Percentiles rank a stretch among this genome's conserved stretches.
phyloP scores from a whole-genome alignment of 331 rosid genomes.

The Saraca asoca region DNA sequence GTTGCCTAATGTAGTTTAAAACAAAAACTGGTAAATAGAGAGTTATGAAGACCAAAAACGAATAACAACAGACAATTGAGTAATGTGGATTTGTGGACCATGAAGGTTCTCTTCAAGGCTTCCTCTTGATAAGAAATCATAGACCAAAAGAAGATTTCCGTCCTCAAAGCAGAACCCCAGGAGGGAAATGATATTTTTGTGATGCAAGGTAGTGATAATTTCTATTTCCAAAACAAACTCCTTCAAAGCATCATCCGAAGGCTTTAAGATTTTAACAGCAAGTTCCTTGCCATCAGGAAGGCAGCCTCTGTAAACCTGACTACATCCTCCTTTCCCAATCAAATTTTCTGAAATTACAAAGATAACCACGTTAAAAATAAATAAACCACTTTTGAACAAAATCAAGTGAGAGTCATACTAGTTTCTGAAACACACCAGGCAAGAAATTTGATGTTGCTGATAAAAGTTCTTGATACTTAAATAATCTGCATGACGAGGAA shows the following conservation, averaged over 20 bases:
- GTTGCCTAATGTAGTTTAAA: slow-evolving; percentile 48
- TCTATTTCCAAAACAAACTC: slow-evolving; percentile 87
- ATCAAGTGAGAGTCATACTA: slow-evolving; percentile 13
- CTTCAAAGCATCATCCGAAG: slow-evolving; percentile 72
- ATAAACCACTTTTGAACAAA: slow-evolving; percentile 1
- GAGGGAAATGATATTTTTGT: slow-evolving; percentile 84
- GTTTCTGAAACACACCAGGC: slow-evolving; percentile 57
- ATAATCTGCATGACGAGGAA: slow-evolving; percentile 76
- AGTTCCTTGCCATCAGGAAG: slow-evolving; percentile 89
- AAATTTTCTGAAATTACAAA: slow-evolving; percentile 63
- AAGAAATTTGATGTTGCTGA: slow-evolving; percentile 81
- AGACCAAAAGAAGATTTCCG: slow-evolving; percentile 79
- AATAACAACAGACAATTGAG: not conserved
- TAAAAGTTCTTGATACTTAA: slow-evolving; percentile 69
- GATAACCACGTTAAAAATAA: not conserved
- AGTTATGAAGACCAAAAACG: not conserved
- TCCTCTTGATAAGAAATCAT: slow-evolving; percentile 90
- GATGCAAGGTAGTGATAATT: slow-evolving; percentile 77
- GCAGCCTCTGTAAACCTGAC: slow-evolving; percentile 85
- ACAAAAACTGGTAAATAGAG: slow-evolving; percentile 21
- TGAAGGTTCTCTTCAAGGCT: slow-evolving; percentile 97
- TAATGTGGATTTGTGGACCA: slow-evolving; percentile 45
- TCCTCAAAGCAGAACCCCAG: slow-evolving; percentile 90
- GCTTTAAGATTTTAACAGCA: slow-evolving; percentile 89
- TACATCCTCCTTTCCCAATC: slow-evolving; percentile 93